Percentiles rank a stretch among this genome's conserved stretches.
Conservation (phyloP, 31 red algal genomes). For the Bonnemaisonia californica region DNA sequence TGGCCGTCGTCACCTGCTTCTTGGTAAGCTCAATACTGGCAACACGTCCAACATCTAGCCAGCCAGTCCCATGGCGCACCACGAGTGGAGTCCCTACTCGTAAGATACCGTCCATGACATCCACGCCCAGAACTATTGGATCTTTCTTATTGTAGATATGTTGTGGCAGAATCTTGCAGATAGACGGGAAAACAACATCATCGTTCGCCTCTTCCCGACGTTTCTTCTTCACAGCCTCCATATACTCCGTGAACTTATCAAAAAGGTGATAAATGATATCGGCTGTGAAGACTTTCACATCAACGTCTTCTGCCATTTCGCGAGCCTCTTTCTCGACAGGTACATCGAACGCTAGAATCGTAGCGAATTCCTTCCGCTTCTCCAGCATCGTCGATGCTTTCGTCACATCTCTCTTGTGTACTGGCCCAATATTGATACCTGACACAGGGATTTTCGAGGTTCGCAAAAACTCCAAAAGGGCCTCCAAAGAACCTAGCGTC, state of each 20-base stretch:
- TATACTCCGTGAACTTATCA: slow-evolving; percentile 96
- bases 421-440: slow-evolving; percentile 99
- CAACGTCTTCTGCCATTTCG: slow-evolving; percentile 85
- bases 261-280: slow-evolving; percentile 99
- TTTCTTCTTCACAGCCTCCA: slow-evolving; percentile 82
- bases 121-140: slow-evolving; percentile 95
- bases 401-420: slow-evolving; percentile 97
- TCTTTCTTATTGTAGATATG: slow-evolving; percentile 99
- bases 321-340: slow-evolving; percentile 92
- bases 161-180: slow-evolving; percentile 86
- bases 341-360: slow-evolving; percentile 99
- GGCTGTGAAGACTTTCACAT: slow-evolving; percentile 96
- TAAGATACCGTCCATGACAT: slow-evolving; percentile 91
- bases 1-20: slow-evolving; percentile 81
- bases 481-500: slow-evolving; percentile 97
- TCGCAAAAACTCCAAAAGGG: slow-evolving; percentile 93
- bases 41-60: slow-evolving; percentile 95
- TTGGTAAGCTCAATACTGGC: slow-evolving; percentile 87
- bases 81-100: slow-evolving; percentile 84
- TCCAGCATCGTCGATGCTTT: slow-evolving; percentile 97
- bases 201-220: slow-evolving; percentile 76
- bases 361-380: slow-evolving; percentile 90
- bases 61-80: slow-evolving; percentile 58
- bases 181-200: slow-evolving; percentile 90
- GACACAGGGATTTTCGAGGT: slow-evolving; percentile 91